Percentiles rank a stretch among this genome's conserved stretches.
Conservation (phyloP, 129 eudicot genomes). For the Ambrosia trifida region DNA sequence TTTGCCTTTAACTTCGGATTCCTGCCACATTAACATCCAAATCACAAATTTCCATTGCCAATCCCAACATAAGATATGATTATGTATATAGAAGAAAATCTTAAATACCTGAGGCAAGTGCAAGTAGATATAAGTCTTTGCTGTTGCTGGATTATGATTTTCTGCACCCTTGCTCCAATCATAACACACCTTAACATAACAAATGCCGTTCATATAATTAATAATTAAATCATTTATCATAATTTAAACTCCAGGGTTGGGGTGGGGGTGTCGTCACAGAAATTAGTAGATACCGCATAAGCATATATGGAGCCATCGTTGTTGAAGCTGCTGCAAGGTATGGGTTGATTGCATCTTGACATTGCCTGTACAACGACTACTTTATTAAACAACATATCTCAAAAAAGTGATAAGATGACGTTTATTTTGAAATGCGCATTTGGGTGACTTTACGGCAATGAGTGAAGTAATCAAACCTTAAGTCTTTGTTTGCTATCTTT, state of each 20-base stretch:
- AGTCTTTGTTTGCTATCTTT: constrained; percentile 98
- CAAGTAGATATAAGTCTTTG: constrained; percentile 63
- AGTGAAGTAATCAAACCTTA: constrained; percentile 47
- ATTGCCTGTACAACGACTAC: constrained; percentile 55
- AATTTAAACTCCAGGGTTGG: background rate
- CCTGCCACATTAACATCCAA: constrained; percentile 42
- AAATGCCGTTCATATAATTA: background rate
- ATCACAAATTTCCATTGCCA: background rate
- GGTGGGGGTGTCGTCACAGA: background rate
- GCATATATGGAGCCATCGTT: constrained; percentile 92
- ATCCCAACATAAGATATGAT: background rate
- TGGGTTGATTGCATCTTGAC: constrained; percentile 86
- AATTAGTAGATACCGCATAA: constrained; percentile 51
- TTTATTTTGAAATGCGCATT: background rate
- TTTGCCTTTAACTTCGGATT: constrained; percentile 77
- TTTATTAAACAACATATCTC: background rate
- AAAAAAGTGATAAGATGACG: background rate
- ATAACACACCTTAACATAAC: constrained; percentile 67
- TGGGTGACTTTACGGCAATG: background rate
- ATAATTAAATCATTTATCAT: constrained; percentile 15
- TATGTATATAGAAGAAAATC: background rate
- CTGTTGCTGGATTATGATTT: constrained; percentile 85
- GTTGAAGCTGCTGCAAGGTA: constrained; percentile 88
- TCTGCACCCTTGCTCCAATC: constrained; percentile 99
- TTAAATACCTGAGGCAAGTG: constrained; percentile 62